These are phyloP conservation scores for Corynascus novoguineensis DNA, from an alignment of 495 filamentous ascomycete genomes.

Conservation along the genomic window DNA sequence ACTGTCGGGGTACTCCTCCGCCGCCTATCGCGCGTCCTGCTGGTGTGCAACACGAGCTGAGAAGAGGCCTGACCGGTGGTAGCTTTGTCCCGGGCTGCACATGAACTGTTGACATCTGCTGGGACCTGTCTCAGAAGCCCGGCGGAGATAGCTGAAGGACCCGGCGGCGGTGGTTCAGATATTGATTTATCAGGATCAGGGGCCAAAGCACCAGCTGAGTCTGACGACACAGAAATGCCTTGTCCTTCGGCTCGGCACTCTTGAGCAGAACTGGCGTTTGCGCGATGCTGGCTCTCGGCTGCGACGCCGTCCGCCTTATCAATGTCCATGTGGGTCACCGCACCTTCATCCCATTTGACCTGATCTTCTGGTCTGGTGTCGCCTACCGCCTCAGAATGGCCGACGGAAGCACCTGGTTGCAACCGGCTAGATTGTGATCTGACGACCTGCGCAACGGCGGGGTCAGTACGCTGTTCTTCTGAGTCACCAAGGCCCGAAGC, in stretches of 20 bases:
- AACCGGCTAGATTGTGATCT: neutral
- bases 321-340: constrained; percentile 15
- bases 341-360: neutral
- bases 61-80: constrained; percentile 28
- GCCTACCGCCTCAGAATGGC: neutral
- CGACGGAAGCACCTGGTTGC: neutral
- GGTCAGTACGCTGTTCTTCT: neutral
- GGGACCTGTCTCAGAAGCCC: neutral
- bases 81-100: constrained; percentile 1
- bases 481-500: neutral
- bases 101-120: neutral
- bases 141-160: neutral
- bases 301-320: constrained; percentile 1
- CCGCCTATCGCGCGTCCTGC: constrained; percentile 56
- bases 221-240: neutral
- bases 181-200: neutral
- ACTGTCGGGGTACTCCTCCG: constrained; percentile 68
- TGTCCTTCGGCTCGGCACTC: neutral
- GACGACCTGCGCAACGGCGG: neutral
- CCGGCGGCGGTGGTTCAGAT: neutral
- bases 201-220: neutral
- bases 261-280: neutral
- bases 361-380: neutral
- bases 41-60: constrained; percentile 48
- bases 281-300: neutral